Conservation (phyloP, 2,329 filamentous ascomycete genomes). For the Fusarium pseudograminearum region DNA sequence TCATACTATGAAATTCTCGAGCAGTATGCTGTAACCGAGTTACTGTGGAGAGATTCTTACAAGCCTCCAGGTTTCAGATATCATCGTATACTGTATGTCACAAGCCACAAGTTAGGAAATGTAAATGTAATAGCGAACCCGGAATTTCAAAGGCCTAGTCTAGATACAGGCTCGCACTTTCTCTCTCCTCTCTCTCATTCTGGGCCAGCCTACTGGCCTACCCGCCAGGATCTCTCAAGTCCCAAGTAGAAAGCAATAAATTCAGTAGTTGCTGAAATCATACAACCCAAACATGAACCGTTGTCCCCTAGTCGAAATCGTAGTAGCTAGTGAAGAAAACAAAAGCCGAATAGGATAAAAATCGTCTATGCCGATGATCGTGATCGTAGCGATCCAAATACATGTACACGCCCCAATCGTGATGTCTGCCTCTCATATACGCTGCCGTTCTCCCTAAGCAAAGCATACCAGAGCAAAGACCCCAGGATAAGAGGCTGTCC, state of each 20-base stretch:
- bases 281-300: conserved; percentile 44
- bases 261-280: conserved; percentile 44
- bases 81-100: not conserved
- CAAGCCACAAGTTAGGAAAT: not conserved
- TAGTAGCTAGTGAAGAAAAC: conserved; percentile 35
- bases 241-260: conserved; percentile 33
- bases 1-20: not conserved
- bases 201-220: conserved; percentile 36
- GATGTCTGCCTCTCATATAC: conserved; percentile 28
- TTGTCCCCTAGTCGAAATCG: conserved; percentile 27
- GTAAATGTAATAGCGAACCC: conserved; percentile 24
- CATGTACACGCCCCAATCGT: conserved; percentile 49
- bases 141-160: conserved; percentile 42
- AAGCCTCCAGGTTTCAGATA: not conserved
- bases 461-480: conserved; percentile 26
- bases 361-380: conserved; percentile 48
- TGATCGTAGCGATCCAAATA: conserved; percentile 50
- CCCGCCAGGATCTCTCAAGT: conserved; percentile 29
- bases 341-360: conserved; percentile 38
- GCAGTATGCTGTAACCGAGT: not conserved
- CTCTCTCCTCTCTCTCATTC: conserved; percentile 20
- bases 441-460: conserved; percentile 32
- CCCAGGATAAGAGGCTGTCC: conserved; percentile 40
- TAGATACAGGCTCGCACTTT: conserved; percentile 43
- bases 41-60: not conserved